Conservation (phyloP, 2,329 filamentous ascomycete species). For the Penicillium sp. region DNA sequence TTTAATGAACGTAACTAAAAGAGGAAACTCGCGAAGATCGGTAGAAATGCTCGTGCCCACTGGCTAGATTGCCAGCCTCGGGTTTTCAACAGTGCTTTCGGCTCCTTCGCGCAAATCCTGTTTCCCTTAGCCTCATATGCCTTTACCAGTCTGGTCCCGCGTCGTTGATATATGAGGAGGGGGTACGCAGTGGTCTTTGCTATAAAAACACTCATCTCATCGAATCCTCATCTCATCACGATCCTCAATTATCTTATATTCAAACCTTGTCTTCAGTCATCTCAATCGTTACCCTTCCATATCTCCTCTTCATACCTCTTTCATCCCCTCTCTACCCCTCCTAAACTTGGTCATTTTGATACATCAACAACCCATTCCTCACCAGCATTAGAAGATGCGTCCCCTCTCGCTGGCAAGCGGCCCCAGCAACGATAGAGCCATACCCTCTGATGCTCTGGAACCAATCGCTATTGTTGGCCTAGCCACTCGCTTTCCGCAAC, state of each 20-base stretch:
- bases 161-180: background rate
- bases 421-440: background rate
- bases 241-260: background rate
- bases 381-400: conserved; percentile 4
- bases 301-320: background rate
- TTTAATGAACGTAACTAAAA: background rate
- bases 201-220: too few relatives aligned
- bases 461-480: conserved; percentile 41
- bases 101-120: background rate
- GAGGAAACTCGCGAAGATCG: background rate
- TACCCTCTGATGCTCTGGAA: conserved; percentile 16
- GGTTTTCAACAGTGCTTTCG: background rate
- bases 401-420: conserved; percentile 7
- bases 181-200: background rate
- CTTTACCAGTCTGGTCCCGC: background rate
- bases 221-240: background rate
- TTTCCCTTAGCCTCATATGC: background rate
- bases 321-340: background rate
- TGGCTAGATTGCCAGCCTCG: background rate
- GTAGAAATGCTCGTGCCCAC: background rate
- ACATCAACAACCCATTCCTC: background rate
- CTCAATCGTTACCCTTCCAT: too few relatives aligned
- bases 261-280: background rate
- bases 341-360: background rate
- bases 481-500: conserved; percentile 32